Evolutionary conservation across 2,329 filamentous ascomycete species (phyloP).

Genomic region (Trichoderma brevicompactum): DNA sequence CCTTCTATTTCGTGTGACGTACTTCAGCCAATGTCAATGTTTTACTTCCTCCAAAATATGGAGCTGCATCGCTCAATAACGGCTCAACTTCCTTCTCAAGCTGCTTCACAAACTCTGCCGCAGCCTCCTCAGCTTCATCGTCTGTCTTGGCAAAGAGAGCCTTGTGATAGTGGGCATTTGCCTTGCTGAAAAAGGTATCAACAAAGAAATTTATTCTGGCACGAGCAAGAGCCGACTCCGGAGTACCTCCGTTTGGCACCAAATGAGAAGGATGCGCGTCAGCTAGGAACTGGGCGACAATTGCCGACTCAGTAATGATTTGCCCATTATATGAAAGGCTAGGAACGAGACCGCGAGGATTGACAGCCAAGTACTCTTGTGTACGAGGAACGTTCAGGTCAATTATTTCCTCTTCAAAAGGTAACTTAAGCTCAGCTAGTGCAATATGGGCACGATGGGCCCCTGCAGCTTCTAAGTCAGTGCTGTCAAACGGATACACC

Average conservation of each 20-base stretch:
- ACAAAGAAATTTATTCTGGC: slow-evolving; percentile 74
- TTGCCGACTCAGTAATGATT: slow-evolving; percentile 73
- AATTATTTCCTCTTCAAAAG: slow-evolving; percentile 73
- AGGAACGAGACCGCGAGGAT: slow-evolving; percentile 79
- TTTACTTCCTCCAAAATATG: slow-evolving; percentile 67
- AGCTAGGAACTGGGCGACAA: slow-evolving; percentile 72
- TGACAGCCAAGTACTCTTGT: slow-evolving; percentile 74
- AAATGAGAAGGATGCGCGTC: slow-evolving; percentile 73
- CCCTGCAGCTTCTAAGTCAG: slow-evolving; percentile 41
- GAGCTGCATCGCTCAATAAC: slow-evolving; percentile 58
- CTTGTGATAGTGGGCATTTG: slow-evolving; percentile 53
- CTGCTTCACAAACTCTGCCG: slow-evolving; percentile 56
- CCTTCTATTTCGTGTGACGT: slow-evolving; percentile 31
- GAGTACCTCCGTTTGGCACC: slow-evolving; percentile 57
- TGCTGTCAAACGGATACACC: not conserved
- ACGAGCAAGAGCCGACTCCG: slow-evolving; percentile 61
- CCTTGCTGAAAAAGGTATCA: slow-evolving; percentile 69
- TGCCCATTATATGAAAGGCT: slow-evolving; percentile 67
- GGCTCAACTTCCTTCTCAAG: slow-evolving; percentile 76
- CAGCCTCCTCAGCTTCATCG: slow-evolving; percentile 55
- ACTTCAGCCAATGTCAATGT: slow-evolving; percentile 77
- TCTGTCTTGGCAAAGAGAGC: slow-evolving; percentile 53
- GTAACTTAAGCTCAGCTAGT: slow-evolving; percentile 66
- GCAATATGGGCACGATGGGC: slow-evolving; percentile 78
- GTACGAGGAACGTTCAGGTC: slow-evolving; percentile 71